Base-by-base conservation (phyloP, 371 early-diverging fungal species). In the Entomophthora muscae region DNA sequence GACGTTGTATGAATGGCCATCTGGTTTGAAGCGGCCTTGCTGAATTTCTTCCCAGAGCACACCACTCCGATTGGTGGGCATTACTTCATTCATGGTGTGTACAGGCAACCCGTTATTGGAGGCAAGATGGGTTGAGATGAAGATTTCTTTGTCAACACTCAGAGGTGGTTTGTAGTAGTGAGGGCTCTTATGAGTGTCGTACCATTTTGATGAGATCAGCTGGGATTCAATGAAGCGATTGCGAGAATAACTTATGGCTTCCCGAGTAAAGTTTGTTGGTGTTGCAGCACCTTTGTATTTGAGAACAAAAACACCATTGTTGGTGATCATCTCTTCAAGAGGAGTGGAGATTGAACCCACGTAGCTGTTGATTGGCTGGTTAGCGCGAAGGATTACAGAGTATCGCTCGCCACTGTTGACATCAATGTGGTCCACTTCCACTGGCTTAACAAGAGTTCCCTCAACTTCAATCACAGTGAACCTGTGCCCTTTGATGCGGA, bases 381-480 rank as follows among this genome's bases (percentile, higher is more conserved):
- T 68, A n/a, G 75, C 69, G 27, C 64, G 59, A 27, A 75, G 67
- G 3, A 75, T 51, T 12, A 70, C 71, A 1, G 76, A 75, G 53
- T 75, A 75, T 0, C 76, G 67, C 32, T 75, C 75, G 3, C 70
- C 73, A 10, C 71, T 68, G 58, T 69, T 64, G 5, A 75, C 68
- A 1, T 67, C 67, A 5, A 75, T 22, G 26, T 28, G 29, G 33
- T 64, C 55, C 3, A 55, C 56, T 30, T 13, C 57, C 17, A 29
- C 21, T 10, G 64, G 64, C 23, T 64, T n/a, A 2, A 64, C 57
- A 30, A 29, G 29, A 17, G 64, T 28, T 23, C 64, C 64, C 26
- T 64, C 64, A 54, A 32, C 64, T 32, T 64, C 64, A 27, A 61
- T 61, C 2, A 61, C 31, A 3, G 77, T 77, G 72, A 77, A 69